Evolutionary conservation across 169 alveolate genomes (phyloP), one percentile per base, ranked within the genome.

Genomic region (Theileria sp.): DNA sequence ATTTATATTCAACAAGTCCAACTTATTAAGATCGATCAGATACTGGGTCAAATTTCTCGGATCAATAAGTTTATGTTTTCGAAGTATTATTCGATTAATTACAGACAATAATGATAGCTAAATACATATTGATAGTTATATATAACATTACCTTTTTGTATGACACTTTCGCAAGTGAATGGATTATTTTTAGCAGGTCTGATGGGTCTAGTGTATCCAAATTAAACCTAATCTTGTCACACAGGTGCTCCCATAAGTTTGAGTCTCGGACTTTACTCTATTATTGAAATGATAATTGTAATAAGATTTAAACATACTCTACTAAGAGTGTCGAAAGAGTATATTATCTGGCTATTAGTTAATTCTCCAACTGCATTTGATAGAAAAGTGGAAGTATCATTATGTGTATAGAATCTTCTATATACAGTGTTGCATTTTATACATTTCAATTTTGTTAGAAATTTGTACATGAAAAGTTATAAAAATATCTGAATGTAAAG

Each of bases 111-210:
- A 70, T 49, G 89, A 69, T 32, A 77, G 54, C 89, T 83, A 76
- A 15, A 32, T n/a, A 36, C 10, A 0, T 25, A 64, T 8, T 15
- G 32, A 58, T 15, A 1, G 23, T n/a, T 10, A 49, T 19, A 15
- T 30, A 32, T 0, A n/a, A 19, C 7, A 0, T 61, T 23, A 83
- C 89, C 89, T 83, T 83, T 70, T 70, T 77, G 77, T 77, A 76
- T 21, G 75, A 56, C 17, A 83, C 89, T 50, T 83, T 83, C 0
- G 89, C 89, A 36, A 83, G 76, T 10, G 89, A 79, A 49, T 83
- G 89, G 0, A 69, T 69, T 17, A 83, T 74, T 49, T 72, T 72
- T 50, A 83, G 58, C 13, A 64, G 73, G 9, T 75, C 70, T 36
- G 21, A 30, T 12, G 78, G 26, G 32, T 83, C 68, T 34, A 51